Conservation (phyloP, 257 asterid genomes). For the Solanum habrochaites region DNA sequence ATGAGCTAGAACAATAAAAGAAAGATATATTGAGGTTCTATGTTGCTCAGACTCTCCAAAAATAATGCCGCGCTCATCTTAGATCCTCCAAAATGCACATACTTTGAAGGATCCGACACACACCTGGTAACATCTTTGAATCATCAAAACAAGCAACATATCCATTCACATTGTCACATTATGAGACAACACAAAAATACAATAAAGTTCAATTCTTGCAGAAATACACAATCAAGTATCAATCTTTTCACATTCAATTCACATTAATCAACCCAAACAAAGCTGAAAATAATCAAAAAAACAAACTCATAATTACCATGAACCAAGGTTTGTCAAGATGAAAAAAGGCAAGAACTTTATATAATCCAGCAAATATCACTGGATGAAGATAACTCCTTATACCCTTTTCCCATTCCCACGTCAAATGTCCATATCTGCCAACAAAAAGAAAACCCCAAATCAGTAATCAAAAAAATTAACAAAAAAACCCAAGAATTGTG, state of each 20-base stretch:
- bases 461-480: background rate
- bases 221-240: background rate
- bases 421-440: conserved; percentile 76
- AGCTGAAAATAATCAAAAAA: background rate
- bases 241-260: background rate
- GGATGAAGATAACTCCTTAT: conserved; percentile 93
- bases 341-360: conserved; percentile 59
- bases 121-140: background rate
- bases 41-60: background rate
- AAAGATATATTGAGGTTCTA: background rate
- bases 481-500: background rate
- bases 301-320: conserved; percentile 45
- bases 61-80: background rate
- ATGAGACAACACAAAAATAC: background rate
- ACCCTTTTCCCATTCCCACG: conserved; percentile 83
- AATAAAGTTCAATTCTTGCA: background rate
- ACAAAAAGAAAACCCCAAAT: background rate
- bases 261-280: background rate
- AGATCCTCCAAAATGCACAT: background rate
- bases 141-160: background rate
- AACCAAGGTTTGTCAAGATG: conserved; percentile 69
- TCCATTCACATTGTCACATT: background rate
- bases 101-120: background rate
- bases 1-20: background rate
- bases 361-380: conserved; percentile 61